phyloP scores from a whole-genome alignment of 352 stramenopile species.

The Phytophthora litchii region DNA sequence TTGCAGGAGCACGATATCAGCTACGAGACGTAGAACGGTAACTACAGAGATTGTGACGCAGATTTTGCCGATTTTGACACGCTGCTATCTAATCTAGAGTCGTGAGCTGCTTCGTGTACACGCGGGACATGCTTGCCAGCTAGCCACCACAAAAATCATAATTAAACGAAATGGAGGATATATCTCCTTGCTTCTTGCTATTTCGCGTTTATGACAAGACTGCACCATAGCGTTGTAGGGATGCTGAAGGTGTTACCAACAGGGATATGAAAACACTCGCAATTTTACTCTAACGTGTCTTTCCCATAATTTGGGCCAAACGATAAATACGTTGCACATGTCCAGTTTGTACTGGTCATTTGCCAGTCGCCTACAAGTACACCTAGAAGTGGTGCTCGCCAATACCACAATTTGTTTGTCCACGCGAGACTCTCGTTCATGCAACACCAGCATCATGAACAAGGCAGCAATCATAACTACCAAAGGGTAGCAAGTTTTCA shows the following conservation, averaged over 20 bases:
- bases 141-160: background rate
- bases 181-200: background rate
- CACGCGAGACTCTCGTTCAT: too few species aligned
- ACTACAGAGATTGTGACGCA: background rate
- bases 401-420: too few species aligned
- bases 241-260: too few species aligned
- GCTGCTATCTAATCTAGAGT: background rate
- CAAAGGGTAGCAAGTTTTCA: too few species aligned
- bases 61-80: constrained; percentile 15
- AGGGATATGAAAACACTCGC: background rate
- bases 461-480: too few species aligned
- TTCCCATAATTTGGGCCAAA: background rate
- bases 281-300: background rate
- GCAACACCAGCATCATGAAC: too few species aligned
- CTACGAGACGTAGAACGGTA: constrained; percentile 13
- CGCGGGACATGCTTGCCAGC: background rate
- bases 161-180: constrained; percentile 3
- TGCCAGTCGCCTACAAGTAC: background rate
- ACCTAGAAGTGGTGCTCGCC: background rate
- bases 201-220: too few species aligned
- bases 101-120: background rate
- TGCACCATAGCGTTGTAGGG: too few species aligned
- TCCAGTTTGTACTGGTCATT: background rate
- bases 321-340: background rate
- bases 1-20: constrained; percentile 27